Base-by-base conservation (phyloP, 306 rosid species). In the Quercus mongolica region DNA sequence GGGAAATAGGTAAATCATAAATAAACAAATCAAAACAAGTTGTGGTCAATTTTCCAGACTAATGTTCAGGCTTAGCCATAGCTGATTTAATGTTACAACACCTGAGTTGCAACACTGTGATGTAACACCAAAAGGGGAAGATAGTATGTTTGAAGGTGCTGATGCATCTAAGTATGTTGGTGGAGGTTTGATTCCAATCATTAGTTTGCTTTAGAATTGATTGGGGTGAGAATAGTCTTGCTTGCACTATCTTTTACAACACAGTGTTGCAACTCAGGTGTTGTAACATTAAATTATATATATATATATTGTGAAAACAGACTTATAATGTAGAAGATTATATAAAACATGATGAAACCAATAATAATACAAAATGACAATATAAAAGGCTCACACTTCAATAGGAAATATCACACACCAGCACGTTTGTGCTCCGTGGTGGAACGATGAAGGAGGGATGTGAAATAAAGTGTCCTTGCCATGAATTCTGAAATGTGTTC, bases 391-490 rank as follows among this genome's bases (percentile, higher is more conserved):
- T 17, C 33, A 56, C 21, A 23, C 46, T 11, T 21, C 8, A 26
- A 25, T 19, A 8, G 68, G 5, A 64, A 25, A 64, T 33, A 55
- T 65, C 4, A 12, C 80, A 75, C 88, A 95, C 99, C 97, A 18
- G 86, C 93, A 23, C 84, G 81, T 77, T 92, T 94, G 85, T 94
- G 97, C 56, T 91, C 92, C 0, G 88, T 75, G 8, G 97, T 94
- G 76, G 94, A 76, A 41, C 85, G 91, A 78, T 74, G 86, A 75
- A 94, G 80, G 62, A 94, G 90, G 71, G 99, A 94, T 1, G 99
- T 92, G 79, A 85, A 88, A 71, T 91, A 94, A 74, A 92, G 90
- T 9, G 97, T 90, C 64, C 77, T 91, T 0, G 99, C 90, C 94
- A 94, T 90, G 84, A 79, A 94, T 44, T 87, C 94, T 19, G 97